Conservation (phyloP, 2,329 filamentous ascomycete genomes). For the Sporothrix protearum region DNA sequence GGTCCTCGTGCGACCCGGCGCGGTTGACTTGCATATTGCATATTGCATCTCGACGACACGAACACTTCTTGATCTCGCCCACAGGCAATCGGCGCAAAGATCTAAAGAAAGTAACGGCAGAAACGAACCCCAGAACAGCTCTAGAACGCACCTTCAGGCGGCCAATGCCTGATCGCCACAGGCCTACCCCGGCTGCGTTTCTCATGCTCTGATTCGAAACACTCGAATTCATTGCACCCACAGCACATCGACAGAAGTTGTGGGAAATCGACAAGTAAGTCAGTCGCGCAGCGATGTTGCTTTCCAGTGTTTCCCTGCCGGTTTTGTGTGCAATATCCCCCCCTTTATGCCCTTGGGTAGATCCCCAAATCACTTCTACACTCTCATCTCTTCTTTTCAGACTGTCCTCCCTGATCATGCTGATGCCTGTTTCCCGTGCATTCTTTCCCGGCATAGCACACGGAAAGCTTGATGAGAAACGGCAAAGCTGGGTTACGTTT, state of each 20-base stretch:
- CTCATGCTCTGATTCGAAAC: conserved; percentile 21
- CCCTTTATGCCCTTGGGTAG: conserved; percentile 3
- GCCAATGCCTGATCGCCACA: conserved; percentile 22
- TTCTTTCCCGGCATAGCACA: conserved; percentile 14
- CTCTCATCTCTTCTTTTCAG: not conserved
- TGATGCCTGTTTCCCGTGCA: not conserved
- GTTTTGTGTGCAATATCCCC: not conserved
- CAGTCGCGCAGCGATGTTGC: not conserved
- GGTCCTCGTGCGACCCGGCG: conserved; percentile 5
- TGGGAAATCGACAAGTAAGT: not conserved
- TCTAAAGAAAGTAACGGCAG: not conserved
- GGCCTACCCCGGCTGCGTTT: conserved; percentile 2
- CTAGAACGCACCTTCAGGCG: not conserved
- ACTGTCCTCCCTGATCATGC: not conserved
- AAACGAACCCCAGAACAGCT: not conserved
- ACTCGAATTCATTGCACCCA: not conserved
- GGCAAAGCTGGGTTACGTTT: not conserved
- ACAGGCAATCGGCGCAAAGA: not conserved
- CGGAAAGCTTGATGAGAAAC: not conserved
- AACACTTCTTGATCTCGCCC: not conserved
- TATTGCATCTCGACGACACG: not conserved
- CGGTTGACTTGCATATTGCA: conserved; percentile 13
- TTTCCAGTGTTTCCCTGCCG: not conserved
- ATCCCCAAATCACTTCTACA: not conserved
- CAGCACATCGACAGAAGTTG: not conserved